These are phyloP conservation scores for Colletotrichum eremochloae DNA, from an alignment of 2,329 filamentous ascomycete species.

Conservation along the genomic window DNA sequence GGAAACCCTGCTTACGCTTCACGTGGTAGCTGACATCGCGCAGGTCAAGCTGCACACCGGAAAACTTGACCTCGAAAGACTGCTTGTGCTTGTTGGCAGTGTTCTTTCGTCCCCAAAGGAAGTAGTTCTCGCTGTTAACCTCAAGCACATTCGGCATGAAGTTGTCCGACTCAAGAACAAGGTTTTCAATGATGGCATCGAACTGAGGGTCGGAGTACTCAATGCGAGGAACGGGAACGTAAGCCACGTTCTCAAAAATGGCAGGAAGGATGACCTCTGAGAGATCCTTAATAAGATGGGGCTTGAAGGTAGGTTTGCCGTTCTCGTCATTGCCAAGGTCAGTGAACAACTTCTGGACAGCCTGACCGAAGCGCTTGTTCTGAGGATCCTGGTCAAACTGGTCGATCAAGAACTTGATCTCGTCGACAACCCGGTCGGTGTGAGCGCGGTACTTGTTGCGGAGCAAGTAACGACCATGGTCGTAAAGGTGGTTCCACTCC, in stretches of 20 bases:
- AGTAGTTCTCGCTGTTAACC: slow-evolving; percentile 91
- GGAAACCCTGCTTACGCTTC: slow-evolving; percentile 95
- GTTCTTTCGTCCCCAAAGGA: slow-evolving; percentile 93
- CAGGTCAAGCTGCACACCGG: slow-evolving; percentile 93
- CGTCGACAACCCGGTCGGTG: slow-evolving; percentile 87
- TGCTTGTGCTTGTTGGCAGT: slow-evolving; percentile 83
- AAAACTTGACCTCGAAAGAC: slow-evolving; percentile 83
- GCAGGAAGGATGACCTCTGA: slow-evolving; percentile 87
- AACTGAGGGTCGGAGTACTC: slow-evolving; percentile 89
- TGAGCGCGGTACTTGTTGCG: slow-evolving; percentile 89
- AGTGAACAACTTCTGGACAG: slow-evolving; percentile 86
- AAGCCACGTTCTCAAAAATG: slow-evolving; percentile 86
- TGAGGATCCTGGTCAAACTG: slow-evolving; percentile 91
- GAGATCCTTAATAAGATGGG: slow-evolving; percentile 89
- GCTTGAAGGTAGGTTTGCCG: slow-evolving; percentile 92
- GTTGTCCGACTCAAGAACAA: slow-evolving; percentile 96
- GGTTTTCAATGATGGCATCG: slow-evolving; percentile 92
- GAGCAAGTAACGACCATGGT: slow-evolving; percentile 87
- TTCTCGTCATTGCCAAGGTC: slow-evolving; percentile 88
- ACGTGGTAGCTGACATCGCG: slow-evolving; percentile 93
- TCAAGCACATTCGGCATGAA: slow-evolving; percentile 94
- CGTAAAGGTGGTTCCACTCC: slow-evolving; percentile 88
- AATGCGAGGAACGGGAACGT: slow-evolving; percentile 93
- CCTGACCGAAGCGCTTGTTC: slow-evolving; percentile 83
- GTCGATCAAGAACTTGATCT: slow-evolving; percentile 88